Evolutionary conservation across 192 early-diverging fungal species (phyloP).

Genomic region (Pilobolus umbonatus): DNA sequence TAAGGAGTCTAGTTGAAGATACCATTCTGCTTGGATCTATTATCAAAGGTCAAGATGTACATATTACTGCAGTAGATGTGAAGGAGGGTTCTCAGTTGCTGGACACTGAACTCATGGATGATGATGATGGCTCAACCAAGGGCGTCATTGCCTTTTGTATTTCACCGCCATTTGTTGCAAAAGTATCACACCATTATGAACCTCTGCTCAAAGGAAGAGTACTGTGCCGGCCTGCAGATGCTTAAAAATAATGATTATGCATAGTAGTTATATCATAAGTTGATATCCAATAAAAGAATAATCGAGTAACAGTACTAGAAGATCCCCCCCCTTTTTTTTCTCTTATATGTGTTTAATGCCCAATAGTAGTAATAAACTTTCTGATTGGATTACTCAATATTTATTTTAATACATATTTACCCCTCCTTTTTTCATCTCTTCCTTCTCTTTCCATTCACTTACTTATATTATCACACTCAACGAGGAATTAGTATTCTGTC

Average conservation of each 20-base stretch:
- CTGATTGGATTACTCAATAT: too few relatives aligned
- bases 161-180: constrained; percentile 26
- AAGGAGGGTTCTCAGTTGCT: constrained; percentile 19
- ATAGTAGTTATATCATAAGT: too few relatives aligned
- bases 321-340: not conserved
- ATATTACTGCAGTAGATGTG: constrained; percentile 25
- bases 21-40: constrained; percentile 15
- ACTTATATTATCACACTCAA: not conserved
- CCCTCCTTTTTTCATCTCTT: not conserved
- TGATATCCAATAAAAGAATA: too few relatives aligned
- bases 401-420: too few relatives aligned
- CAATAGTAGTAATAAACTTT: too few relatives aligned
- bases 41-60: constrained; percentile 32
- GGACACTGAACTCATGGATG: constrained; percentile 25
- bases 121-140: constrained; percentile 7
- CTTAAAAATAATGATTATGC: not conserved
- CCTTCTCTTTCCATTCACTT: not conserved
- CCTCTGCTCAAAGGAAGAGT: constrained; percentile 20
- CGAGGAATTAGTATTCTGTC: not conserved
- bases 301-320: not conserved
- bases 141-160: constrained; percentile 29
- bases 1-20: constrained; percentile 25
- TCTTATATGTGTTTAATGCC: too few relatives aligned
- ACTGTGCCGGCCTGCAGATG: constrained; percentile 4
- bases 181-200: not conserved